Evolutionary conservation across 495 filamentous ascomycete species (phyloP).

Genomic region (Penicillium paradoxum): DNA sequence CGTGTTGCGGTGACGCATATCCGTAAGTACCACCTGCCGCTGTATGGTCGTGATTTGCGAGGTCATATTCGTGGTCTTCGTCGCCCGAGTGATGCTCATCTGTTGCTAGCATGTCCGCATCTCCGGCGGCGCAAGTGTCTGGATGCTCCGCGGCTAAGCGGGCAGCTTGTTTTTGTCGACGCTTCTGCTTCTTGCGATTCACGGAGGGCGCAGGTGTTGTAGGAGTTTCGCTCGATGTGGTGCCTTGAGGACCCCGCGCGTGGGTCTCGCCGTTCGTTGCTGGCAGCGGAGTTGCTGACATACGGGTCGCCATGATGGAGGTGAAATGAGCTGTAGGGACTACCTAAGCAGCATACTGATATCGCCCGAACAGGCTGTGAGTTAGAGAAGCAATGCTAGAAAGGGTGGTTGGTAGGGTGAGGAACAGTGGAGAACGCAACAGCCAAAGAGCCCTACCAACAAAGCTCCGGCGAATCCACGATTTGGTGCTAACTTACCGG

Average conservation of each 20-base stretch:
- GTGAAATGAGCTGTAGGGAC: constrained; percentile 17
- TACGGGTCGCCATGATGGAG: constrained; percentile 32
- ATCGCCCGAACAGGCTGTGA: neutral
- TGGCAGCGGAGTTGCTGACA: constrained; percentile 30
- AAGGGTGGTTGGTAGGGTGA: constrained; percentile 20
- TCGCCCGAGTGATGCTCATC: constrained; percentile 27
- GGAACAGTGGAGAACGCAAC: constrained; percentile 30
- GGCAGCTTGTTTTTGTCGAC: constrained; percentile 70
- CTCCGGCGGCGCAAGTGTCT: constrained; percentile 16
- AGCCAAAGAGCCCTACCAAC: constrained; percentile 29
- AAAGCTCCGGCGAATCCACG: constrained; percentile 30
- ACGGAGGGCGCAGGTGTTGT: constrained; percentile 40
- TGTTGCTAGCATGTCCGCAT: constrained; percentile 18
- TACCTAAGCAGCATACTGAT: constrained; percentile 19
- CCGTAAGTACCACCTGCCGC: constrained; percentile 15
- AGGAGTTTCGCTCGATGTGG: constrained; percentile 26
- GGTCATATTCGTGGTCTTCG: constrained; percentile 29
- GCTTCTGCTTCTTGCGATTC: constrained; percentile 92
- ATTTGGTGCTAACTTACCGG: constrained; percentile 15
- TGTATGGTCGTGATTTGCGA: constrained; percentile 16
- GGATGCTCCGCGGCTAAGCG: constrained; percentile 57
- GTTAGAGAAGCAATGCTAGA: constrained; percentile 4
- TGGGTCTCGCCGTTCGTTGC: constrained; percentile 32
- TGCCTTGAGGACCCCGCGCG: constrained; percentile 26
- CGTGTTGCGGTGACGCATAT: constrained; percentile 12